Conservation (phyloP, 2,329 filamentous ascomycete species). For the Epichloe bromicola region DNA sequence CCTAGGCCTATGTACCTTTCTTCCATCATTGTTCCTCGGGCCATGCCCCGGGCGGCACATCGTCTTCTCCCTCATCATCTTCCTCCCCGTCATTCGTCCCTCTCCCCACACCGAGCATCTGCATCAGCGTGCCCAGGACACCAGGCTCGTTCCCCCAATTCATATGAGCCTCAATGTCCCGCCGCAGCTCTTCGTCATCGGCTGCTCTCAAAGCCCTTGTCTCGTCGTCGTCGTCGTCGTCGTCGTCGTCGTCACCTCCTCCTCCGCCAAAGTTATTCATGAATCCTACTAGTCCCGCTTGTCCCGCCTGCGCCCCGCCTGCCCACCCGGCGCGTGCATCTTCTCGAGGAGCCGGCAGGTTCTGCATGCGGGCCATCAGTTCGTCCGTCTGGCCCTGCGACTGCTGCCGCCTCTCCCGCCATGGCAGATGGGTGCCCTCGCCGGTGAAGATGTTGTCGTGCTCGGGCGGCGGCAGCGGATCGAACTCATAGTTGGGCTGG, state of each 20-base stretch:
- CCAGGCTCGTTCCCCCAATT: constrained; percentile 14
- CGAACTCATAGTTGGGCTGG: constrained; percentile 61
- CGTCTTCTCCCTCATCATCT: constrained; percentile 7
- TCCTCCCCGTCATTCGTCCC: constrained; percentile 3
- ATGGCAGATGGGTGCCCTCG: constrained; percentile 29
- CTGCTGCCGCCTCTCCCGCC: constrained; percentile 17
- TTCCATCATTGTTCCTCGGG: constrained; percentile 7
- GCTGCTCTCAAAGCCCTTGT: constrained; percentile 12
- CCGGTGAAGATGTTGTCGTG: constrained; percentile 38
- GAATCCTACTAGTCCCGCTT: neutral
- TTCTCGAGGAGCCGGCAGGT: constrained; percentile 11
- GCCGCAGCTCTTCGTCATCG: constrained; percentile 20
- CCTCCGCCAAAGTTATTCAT: neutral
- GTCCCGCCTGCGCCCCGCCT: neutral
- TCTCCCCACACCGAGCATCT: constrained; percentile 12
- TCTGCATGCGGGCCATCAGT: constrained; percentile 16
- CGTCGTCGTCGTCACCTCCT: constrained; percentile 9
- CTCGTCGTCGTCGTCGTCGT: constrained; percentile 14
- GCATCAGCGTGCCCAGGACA: constrained; percentile 13
- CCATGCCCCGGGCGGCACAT: constrained; percentile 20
- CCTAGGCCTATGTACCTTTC: no score
- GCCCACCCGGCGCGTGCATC: constrained; percentile 6
- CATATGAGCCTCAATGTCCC: constrained; percentile 19
- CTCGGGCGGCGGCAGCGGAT: constrained; percentile 62
- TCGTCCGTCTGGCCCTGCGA: constrained; percentile 3